Evolutionary conservation across 2,329 filamentous ascomycete species (phyloP).

Genomic region (Ustulina deusta): DNA sequence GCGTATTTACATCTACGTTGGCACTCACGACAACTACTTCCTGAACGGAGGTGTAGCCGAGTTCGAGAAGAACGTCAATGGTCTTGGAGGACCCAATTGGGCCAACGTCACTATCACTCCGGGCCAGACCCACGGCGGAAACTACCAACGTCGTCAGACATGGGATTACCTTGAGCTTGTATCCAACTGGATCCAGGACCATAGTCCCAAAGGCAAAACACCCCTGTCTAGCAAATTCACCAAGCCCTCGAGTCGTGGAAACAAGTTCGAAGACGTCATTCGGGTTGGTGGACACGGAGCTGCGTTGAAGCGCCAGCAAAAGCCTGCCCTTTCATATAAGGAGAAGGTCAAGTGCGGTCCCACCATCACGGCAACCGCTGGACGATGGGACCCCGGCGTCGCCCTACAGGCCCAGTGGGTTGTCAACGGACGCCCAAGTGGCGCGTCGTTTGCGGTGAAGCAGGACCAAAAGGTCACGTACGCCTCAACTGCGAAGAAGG

Average conservation of each 20-base stretch:
- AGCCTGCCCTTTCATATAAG: constrained; percentile 24
- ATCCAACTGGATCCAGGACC: constrained; percentile 36
- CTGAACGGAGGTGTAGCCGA: constrained; percentile 40
- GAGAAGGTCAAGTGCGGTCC: constrained; percentile 25
- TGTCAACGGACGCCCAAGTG: constrained; percentile 34
- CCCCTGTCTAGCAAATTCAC: constrained; percentile 25
- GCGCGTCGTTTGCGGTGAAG: constrained; percentile 35
- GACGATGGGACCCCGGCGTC: constrained; percentile 43
- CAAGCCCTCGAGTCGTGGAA: constrained; percentile 37
- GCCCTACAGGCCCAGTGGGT: constrained; percentile 40
- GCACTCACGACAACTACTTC: constrained; percentile 43
- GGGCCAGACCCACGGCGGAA: constrained; percentile 39
- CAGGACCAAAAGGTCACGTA: constrained; percentile 34
- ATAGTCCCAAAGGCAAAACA: constrained; percentile 36
- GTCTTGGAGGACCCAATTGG: constrained; percentile 38
- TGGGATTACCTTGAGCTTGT: constrained; percentile 44
- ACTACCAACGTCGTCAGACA: constrained; percentile 38
- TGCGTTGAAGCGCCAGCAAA: constrained; percentile 38
- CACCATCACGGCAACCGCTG: constrained; percentile 32
- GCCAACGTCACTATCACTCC: constrained; percentile 42
- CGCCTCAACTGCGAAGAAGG: neutral
- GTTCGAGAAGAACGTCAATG: constrained; percentile 38
- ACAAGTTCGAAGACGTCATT: constrained; percentile 38
- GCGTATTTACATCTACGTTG: constrained; percentile 42
- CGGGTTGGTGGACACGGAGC: constrained; percentile 35